phyloP scores from a whole-genome alignment of 495 filamentous ascomycete species.

The Lophiostoma macrostomum region DNA sequence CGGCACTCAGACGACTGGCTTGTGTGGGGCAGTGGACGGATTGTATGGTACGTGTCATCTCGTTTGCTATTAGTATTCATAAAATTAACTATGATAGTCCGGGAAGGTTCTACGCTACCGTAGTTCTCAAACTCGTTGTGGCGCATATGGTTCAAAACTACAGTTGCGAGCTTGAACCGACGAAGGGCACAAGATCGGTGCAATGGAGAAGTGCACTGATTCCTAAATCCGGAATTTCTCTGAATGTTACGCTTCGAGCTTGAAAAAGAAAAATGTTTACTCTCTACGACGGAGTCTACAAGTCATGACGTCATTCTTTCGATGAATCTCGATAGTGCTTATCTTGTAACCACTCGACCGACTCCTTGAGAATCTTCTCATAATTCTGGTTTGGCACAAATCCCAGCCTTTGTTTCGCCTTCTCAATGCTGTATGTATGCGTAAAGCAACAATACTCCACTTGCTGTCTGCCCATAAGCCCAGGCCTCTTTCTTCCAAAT shows the following conservation, averaged over 20 bases:
- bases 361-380: not conserved
- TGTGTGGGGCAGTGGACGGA: conserved; percentile 4
- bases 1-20: conserved; percentile 1
- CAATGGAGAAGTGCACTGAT: conserved; percentile 7
- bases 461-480: conserved; percentile 4
- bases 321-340: no score
- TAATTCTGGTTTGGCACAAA: conserved; percentile 6
- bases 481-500: conserved; percentile 6
- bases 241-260: no score
- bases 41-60: conserved; percentile 4
- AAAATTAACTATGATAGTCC: not conserved
- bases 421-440: conserved; percentile 13
- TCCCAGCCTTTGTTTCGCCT: conserved; percentile 5
- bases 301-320: no score
- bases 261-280: no score
- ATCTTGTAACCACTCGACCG: conserved; percentile 11
- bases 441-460: conserved; percentile 15
- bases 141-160: not conserved
- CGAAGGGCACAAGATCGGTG: not conserved
- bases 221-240: no score
- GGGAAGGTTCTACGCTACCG: conserved; percentile 6
- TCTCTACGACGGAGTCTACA: no score
- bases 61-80: not conserved
- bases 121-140: conserved; percentile 5
- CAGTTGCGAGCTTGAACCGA: conserved; percentile 1